Conservation (phyloP, 768 basidiomycete genomes). For the Pisolithus tinctorius region DNA sequence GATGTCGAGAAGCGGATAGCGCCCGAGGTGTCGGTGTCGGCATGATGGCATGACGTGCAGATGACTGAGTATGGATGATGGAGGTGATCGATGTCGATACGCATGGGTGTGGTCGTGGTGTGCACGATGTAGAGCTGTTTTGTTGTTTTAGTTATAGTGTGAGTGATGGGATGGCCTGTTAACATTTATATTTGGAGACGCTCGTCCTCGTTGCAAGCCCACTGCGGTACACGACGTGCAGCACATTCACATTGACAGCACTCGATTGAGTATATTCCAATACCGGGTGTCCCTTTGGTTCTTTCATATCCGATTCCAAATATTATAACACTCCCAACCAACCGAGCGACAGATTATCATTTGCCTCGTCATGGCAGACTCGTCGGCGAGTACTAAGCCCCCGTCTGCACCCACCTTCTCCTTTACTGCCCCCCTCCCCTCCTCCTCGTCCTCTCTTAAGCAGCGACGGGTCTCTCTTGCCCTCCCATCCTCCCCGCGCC, state of each 20-base stretch:
- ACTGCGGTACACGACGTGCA: conserved; percentile 5
- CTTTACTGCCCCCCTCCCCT: conserved; percentile 45
- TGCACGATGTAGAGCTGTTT: conserved; percentile 11
- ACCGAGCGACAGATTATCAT: conserved; percentile 8
- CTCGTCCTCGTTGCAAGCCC: conserved; percentile 4
- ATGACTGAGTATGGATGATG: conserved; percentile 2
- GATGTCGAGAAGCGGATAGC: conserved; percentile 67
- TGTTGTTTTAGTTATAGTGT: conserved; percentile 1
- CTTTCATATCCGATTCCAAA: conserved; percentile 14
- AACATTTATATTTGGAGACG: neutral
- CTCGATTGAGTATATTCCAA: conserved; percentile 1
- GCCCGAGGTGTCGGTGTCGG: conserved; percentile 33
- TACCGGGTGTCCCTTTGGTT: neutral
- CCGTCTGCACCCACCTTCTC: conserved; percentile 51
- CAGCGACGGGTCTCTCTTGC: conserved; percentile 72
- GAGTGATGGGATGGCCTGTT: neutral
- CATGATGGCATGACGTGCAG: conserved; percentile 8
- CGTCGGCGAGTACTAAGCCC: conserved; percentile 2
- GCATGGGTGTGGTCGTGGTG: conserved; percentile 2
- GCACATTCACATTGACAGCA: neutral
- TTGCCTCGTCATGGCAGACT: conserved; percentile 7
- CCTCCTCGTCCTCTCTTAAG: conserved; percentile 33
- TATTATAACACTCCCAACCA: neutral
- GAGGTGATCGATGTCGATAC: conserved; percentile 4
- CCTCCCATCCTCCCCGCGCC: conserved; percentile 58